Percentiles rank a stretch among this genome's conserved stretches.
Evolutionary conservation across 176 grass and related monocot species (phyloP).

Genomic region (maize (Zea mays)): Zm-B73-REFERENCE-NAM-5.0 NC_050096.1:85308501-85309000

Average conservation of each 20-base stretch:
- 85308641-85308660: not conserved
- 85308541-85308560: constrained; percentile 32
- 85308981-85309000: constrained; percentile 67
- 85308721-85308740: constrained; percentile 1
- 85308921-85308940: constrained; percentile 93
- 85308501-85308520: constrained; percentile 25
- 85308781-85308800: constrained; percentile 5
- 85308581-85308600: constrained; percentile 46
- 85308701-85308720: not conserved
- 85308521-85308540: constrained; percentile 29
- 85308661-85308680: not conserved
- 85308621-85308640: constrained; percentile 16
- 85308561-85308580: constrained; percentile 50
- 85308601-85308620: constrained; percentile 32
- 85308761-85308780: not conserved
- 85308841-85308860: constrained; percentile 33
- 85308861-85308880: constrained; percentile 77
- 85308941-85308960: constrained; percentile 86
- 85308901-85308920: constrained; percentile 71
- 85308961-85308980: constrained; percentile 77
- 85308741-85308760: not conserved
- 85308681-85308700: constrained; percentile 10
- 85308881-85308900: constrained; percentile 88
- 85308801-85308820: constrained; percentile 17
- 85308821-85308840: constrained; percentile 40